These are phyloP conservation scores for Ganoderma leucocontextum DNA, from an alignment of 1,284 basidiomycete genomes.

Conservation along the genomic window DNA sequence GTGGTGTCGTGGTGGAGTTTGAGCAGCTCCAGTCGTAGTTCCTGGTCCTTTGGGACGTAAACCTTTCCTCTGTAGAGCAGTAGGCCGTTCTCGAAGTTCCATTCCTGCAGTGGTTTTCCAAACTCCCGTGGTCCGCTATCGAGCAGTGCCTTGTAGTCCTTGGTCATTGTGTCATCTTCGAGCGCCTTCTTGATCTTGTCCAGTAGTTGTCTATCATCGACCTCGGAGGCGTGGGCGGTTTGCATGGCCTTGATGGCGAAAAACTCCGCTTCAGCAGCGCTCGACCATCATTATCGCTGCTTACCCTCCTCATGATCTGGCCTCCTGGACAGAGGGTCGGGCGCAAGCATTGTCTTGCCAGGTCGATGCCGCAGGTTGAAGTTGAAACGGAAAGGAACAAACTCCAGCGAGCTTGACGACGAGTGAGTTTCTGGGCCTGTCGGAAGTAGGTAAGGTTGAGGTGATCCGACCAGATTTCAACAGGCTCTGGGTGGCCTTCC, in stretches of 20 bases:
- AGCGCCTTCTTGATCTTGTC: too few relatives aligned
- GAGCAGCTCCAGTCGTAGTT: not conserved
- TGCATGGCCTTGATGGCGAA: too few relatives aligned
- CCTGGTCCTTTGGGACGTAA: not conserved
- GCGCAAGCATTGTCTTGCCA: conserved; percentile 43
- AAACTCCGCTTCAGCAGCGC: too few relatives aligned
- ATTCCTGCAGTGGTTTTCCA: too few relatives aligned
- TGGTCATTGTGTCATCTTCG: too few relatives aligned
- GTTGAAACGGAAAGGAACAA: conserved; percentile 45
- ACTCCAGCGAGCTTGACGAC: conserved; percentile 51
- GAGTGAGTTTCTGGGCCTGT: conserved; percentile 45
- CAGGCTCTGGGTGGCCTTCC: conserved; percentile 25
- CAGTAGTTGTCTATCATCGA: too few relatives aligned
- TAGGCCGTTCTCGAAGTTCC: not conserved
- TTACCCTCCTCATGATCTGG: conserved; percentile 40
- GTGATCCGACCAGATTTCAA: conserved; percentile 48
- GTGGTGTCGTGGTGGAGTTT: not conserved
- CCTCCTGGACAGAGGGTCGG: conserved; percentile 50
- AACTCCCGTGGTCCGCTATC: too few relatives aligned
- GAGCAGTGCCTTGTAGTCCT: not conserved
- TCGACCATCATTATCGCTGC: too few relatives aligned
- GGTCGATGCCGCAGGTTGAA: conserved; percentile 49
- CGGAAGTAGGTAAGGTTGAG: conserved; percentile 52
- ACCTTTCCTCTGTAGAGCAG: not conserved
- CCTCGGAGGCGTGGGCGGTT: too few relatives aligned